phyloP scores from a whole-genome alignment of 2,329 filamentous ascomycete species.

The Thielaviopsis populi region DNA sequence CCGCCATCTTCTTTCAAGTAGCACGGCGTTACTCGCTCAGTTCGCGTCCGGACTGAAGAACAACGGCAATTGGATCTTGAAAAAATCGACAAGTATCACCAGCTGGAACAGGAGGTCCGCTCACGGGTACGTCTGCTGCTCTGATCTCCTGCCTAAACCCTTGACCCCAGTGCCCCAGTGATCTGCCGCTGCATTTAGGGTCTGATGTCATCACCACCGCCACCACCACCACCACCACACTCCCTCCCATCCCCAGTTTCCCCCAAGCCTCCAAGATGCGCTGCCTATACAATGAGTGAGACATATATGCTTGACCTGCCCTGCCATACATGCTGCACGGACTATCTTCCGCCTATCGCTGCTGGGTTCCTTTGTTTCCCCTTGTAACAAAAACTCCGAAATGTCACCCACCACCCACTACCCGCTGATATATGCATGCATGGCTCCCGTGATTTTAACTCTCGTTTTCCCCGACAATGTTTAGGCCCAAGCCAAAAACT shows the following conservation, averaged over 20 bases:
- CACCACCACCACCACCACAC: background rate
- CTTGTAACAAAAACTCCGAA: background rate
- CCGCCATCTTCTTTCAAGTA: slow-evolving; percentile 24
- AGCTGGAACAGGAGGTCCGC: slow-evolving; percentile 53
- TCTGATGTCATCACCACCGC: background rate
- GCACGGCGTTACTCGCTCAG: slow-evolving; percentile 70
- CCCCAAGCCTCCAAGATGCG: background rate
- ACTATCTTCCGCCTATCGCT: background rate
- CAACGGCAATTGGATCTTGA: slow-evolving; percentile 55
- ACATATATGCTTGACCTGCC: background rate
- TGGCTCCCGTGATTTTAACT: slow-evolving; percentile 6
- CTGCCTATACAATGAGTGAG: background rate
- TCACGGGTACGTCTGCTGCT: slow-evolving; percentile 35
- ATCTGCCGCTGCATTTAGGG: background rate
- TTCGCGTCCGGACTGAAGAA: slow-evolving; percentile 48
- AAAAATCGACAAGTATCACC: slow-evolving; percentile 62
- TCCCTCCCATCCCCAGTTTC: background rate
- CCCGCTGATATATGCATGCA: background rate
- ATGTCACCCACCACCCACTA: background rate
- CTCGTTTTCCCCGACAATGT: background rate
- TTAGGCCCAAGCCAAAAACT: slow-evolving; percentile 30
- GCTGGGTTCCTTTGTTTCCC: background rate
- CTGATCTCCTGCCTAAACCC: background rate
- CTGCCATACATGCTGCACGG: background rate
- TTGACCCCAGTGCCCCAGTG: background rate